Conservation (phyloP, 371 early-diverging fungal species). For the Circinella minor region DNA sequence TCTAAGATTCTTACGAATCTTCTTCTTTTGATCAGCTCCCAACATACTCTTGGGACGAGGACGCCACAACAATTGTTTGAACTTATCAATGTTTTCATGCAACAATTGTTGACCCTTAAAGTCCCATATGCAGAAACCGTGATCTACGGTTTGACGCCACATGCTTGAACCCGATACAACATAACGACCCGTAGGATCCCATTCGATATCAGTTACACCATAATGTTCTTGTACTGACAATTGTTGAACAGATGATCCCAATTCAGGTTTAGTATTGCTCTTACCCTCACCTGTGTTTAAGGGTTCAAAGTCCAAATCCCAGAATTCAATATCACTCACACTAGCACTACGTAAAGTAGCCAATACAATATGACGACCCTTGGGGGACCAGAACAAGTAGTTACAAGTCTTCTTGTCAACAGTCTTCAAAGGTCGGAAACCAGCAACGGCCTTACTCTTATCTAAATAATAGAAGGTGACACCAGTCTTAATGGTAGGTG, state of each 20-base stretch:
- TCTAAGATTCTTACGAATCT: conserved; percentile 90
- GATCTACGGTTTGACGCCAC: conserved; percentile 85
- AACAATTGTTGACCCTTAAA: conserved; percentile 85
- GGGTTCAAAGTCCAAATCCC: conserved; percentile 87
- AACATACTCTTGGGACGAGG: conserved; percentile 91
- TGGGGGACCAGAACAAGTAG: conserved; percentile 93
- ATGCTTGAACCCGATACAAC: conserved; percentile 85
- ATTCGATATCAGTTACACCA: conserved; percentile 93
- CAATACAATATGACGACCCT: conserved; percentile 91
- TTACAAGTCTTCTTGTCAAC: conserved; percentile 82
- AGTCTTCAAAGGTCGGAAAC: conserved; percentile 69
- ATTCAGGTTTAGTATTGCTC: conserved; percentile 55
- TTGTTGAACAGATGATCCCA: conserved; percentile 56
- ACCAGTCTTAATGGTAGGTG: conserved; percentile 70
- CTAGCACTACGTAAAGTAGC: conserved; percentile 85
- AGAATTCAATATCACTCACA: conserved; percentile 90
- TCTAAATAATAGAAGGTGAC: conserved; percentile 87
- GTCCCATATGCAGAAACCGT: conserved; percentile 93
- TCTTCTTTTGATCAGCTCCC: conserved; percentile 79
- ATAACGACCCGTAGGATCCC: conserved; percentile 98
- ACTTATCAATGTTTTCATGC: conserved; percentile 77
- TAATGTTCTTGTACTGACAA: conserved; percentile 86
- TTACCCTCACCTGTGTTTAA: conserved; percentile 51
- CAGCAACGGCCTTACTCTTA: conserved; percentile 58
- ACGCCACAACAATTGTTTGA: conserved; percentile 96